Evolutionary conservation across 2,329 filamentous ascomycete genomes (phyloP), one percentile per base, ranked within the genome.

Genomic region (Periconia sp.): DNA sequence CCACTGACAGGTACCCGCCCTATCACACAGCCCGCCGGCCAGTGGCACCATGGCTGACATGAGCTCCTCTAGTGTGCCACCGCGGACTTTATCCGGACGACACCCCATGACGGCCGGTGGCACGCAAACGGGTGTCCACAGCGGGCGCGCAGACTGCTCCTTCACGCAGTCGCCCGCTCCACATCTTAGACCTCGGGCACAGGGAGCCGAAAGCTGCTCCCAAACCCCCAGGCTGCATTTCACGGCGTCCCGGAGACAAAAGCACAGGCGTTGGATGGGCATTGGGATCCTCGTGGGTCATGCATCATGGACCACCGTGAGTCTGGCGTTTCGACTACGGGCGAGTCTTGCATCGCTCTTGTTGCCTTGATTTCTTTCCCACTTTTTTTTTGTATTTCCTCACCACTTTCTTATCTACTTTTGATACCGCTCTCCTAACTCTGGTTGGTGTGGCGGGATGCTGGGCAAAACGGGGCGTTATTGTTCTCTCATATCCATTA

Each of bases 191-290:
- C 53, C 52, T 46, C 52, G 41, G 47, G 56, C 52, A 46, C 42
- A 48, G 34, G 37, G 44, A 54, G 48, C 59, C 50, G 45, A 38
- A 37, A 39, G 32, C n/a, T n/a, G 45, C 39, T 49, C 52, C 54
- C 50, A 40, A 50, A 47, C 59, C 50, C 52, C 46, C 54, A 60
- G 59, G 57, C 56, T 67, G 68, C 69, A 71, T 71, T 69, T 68
- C 41, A 69, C 56, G 69, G 69, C 68, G 69, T 70, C 65, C 64
- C 53, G 62, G 67, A 62, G 48, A 58, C 45, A 64, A 62, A 69
- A 66, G 64, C 66, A 65, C 58, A 61, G 66, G 69, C 65, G 66
- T 69, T 68, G 46, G 57, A 58, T 44, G 52, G 65, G 65, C 65
- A 66, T 68, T 61, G 57, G 56, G 49, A 47, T 56, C 52, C 52